Conservation (phyloP, 805 yeast genomes). For the Starmerella etchellsii region DNA sequence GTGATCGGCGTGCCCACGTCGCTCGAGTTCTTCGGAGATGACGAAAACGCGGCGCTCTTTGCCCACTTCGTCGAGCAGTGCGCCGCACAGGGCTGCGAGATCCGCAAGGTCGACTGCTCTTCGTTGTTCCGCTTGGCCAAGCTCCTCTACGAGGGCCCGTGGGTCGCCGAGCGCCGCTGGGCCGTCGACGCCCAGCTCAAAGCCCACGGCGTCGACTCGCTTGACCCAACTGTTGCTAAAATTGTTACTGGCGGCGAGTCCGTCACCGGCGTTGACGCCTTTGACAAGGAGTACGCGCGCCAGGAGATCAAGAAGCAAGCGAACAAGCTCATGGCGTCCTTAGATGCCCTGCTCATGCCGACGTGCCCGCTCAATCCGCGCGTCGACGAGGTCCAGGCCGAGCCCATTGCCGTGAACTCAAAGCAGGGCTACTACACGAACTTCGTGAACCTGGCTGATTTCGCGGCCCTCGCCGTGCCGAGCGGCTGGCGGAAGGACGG, state of each 20-base stretch:
- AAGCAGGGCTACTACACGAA: conserved; percentile 97
- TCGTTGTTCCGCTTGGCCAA: conserved; percentile 70
- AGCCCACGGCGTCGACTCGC: conserved; percentile 50
- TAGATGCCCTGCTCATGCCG: conserved; percentile 78
- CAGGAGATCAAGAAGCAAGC: conserved; percentile 63
- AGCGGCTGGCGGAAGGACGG: conserved; percentile 82
- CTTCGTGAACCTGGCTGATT: conserved; percentile 86
- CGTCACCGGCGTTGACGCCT: conserved; percentile 70
- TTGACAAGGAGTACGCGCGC: conserved; percentile 76
- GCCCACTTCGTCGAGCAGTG: conserved; percentile 41
- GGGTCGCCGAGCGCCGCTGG: conserved; percentile 92
- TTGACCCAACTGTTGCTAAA: conserved; percentile 72
- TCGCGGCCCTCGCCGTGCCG: conserved; percentile 85
- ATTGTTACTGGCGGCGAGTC: conserved; percentile 71
- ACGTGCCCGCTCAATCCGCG: conserved; percentile 91
- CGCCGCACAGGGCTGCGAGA: conserved; percentile 37
- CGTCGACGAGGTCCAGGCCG: conserved; percentile 53
- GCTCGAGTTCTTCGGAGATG: conserved; percentile 61
- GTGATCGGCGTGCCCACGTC: conserved; percentile 64
- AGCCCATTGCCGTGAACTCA: conserved; percentile 75
- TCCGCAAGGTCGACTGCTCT: conserved; percentile 55
- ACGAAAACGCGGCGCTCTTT: conserved; percentile 60
- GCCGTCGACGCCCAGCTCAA: conserved; percentile 62
- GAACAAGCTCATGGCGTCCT: conserved; percentile 35
- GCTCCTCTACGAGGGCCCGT: conserved; percentile 91